These are phyloP conservation scores for Bonia amplexicaulis DNA, from an alignment of 176 grass and related monocot species.

Conservation along the genomic window DNA sequence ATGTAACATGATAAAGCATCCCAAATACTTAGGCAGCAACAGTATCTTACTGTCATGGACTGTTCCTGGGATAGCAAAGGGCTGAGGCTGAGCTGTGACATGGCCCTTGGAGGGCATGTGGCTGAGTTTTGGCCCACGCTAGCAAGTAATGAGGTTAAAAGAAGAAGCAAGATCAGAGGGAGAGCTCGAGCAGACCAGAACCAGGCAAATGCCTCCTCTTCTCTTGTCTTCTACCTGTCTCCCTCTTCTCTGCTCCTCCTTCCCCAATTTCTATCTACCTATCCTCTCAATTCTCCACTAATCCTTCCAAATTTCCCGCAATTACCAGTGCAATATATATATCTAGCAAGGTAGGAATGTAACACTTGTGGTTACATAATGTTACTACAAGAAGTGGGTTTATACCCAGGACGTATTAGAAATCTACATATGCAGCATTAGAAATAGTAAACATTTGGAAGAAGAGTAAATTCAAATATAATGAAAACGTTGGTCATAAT, in stretches of 20 bases:
- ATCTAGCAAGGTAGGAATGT: neutral
- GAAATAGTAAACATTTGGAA: constrained; percentile 11
- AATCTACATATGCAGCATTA: neutral
- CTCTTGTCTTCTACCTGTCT: neutral
- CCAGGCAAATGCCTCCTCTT: neutral
- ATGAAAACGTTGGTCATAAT: neutral
- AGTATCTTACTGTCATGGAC: neutral
- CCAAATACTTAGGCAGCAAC: neutral
- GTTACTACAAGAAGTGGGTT: neutral
- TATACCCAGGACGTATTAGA: neutral
- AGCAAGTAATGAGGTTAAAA: neutral
- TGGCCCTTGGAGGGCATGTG: neutral
- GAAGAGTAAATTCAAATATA: constrained; percentile 9
- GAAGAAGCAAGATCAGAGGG: neutral
- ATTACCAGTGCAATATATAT: neutral
- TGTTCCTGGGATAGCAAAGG: neutral
- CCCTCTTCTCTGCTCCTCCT: neutral
- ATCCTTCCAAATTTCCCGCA: neutral
- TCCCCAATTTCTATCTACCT: neutral
- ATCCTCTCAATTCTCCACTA: neutral
- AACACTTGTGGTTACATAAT: neutral
- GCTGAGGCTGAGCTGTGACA: neutral
- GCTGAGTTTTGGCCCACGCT: neutral
- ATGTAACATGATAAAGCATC: neutral
- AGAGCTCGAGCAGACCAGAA: neutral